Conservation (phyloP, 768 basidiomycete species). For the Tulasnella sp. region DNA sequence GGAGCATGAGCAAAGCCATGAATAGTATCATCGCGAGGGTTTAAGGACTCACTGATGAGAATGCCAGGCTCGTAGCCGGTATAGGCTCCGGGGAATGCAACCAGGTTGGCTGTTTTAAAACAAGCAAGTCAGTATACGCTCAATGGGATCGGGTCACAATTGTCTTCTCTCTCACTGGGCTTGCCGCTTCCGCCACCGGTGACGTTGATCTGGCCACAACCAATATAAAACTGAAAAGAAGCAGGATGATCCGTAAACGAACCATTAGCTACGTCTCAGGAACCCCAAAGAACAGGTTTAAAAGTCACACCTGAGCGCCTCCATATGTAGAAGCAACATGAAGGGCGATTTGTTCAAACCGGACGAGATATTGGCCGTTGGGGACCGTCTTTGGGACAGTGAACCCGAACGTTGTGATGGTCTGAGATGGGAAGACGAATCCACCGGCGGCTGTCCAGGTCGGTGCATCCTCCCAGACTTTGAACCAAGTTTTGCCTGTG, state of each 20-base stretch:
- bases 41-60: constrained; percentile 18
- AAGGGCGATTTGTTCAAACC: constrained; percentile 22
- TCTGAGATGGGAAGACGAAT: background rate
- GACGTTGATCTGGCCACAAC: constrained; percentile 16
- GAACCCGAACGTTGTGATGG: constrained; percentile 15
- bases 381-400: constrained; percentile 19
- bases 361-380: constrained; percentile 19
- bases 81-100: constrained; percentile 20
- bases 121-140: background rate
- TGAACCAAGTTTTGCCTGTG: constrained; percentile 21
- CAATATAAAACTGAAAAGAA: constrained; percentile 22
- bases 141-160: background rate
- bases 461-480: constrained; percentile 9
- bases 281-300: background rate
- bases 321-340: constrained; percentile 17
- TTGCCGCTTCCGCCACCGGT: constrained; percentile 18
- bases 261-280: background rate
- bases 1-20: too few species aligned
- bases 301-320: constrained; percentile 20
- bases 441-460: too few species aligned
- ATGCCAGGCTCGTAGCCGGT: constrained; percentile 21
- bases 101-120: constrained; percentile 11
- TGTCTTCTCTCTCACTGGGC: background rate
- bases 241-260: too few species aligned
- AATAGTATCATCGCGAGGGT: too few species aligned